These are phyloP conservation scores for Ceratobasidium sp. DNA, from an alignment of 1,284 basidiomycete genomes.

Conservation along the genomic window DNA sequence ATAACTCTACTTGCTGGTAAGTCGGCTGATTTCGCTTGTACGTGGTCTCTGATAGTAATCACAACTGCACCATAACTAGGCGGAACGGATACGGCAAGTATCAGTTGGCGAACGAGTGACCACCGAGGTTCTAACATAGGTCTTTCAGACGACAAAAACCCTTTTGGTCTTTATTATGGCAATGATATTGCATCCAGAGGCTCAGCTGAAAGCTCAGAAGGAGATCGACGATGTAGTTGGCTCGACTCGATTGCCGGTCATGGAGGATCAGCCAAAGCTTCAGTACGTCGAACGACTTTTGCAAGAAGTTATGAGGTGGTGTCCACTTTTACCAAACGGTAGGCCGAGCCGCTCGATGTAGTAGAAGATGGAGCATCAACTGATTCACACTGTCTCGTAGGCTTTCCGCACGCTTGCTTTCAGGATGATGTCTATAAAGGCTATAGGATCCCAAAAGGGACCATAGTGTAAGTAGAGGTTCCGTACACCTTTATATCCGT, in stretches of 20 bases:
- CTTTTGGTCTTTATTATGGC: slow-evolving; percentile 40
- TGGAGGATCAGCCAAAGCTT: slow-evolving; percentile 35
- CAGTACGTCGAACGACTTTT: slow-evolving; percentile 43
- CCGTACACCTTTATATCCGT: too few relatives aligned
- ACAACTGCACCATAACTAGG: background rate
- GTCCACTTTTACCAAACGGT: slow-evolving; percentile 28
- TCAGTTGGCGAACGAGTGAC: background rate
- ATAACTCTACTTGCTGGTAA: background rate
- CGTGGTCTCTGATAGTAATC: background rate
- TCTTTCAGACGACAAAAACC: slow-evolving; percentile 10
- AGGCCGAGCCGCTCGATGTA: background rate
- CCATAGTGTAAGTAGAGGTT: slow-evolving; percentile 18
- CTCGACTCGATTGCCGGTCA: slow-evolving; percentile 15
- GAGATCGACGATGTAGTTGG: slow-evolving; percentile 38
- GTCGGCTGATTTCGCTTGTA: background rate
- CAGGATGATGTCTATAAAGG: slow-evolving; percentile 28
- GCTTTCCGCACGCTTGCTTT: slow-evolving; percentile 8
- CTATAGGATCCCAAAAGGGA: slow-evolving; percentile 25
- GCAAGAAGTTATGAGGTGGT: slow-evolving; percentile 45
- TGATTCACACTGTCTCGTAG: background rate
- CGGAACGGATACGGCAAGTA: slow-evolving; percentile 3
- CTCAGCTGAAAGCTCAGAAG: slow-evolving; percentile 19
- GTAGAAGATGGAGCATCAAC: background rate
- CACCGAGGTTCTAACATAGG: background rate
- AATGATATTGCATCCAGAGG: slow-evolving; percentile 45